phyloP scores from a whole-genome alignment of 192 early-diverging fungal genomes.

The Umbelopsis isabellina region DNA sequence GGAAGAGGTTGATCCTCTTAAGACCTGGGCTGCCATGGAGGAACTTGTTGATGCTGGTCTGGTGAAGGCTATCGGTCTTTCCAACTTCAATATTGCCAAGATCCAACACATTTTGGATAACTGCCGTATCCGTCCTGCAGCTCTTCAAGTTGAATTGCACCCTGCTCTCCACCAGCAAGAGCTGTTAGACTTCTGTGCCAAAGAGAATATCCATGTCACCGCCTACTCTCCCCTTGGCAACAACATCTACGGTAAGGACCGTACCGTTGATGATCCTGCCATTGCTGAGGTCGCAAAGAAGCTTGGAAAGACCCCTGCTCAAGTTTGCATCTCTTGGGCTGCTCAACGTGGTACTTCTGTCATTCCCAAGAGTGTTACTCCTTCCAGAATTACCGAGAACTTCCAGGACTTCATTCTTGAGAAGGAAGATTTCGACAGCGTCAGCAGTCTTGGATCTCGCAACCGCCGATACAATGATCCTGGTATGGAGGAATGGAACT shows the following conservation, averaged over 20 bases:
- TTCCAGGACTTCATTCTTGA: constrained; percentile 55
- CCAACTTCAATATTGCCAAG: constrained; percentile 61
- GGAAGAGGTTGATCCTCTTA: constrained; percentile 49
- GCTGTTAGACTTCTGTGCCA: constrained; percentile 74
- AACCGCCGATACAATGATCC: constrained; percentile 53
- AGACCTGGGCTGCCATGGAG: constrained; percentile 81
- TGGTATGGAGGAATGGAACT: constrained; percentile 33
- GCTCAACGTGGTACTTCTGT: constrained; percentile 74
- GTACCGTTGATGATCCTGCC: constrained; percentile 39
- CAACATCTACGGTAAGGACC: constrained; percentile 37
- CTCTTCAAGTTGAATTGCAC: constrained; percentile 86
- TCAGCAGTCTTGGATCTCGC: constrained; percentile 40
- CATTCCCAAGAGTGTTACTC: constrained; percentile 80
- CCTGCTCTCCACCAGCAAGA: constrained; percentile 72
- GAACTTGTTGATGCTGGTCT: constrained; percentile 61
- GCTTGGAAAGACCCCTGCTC: constrained; percentile 66
- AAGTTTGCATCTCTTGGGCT: constrained; percentile 78
- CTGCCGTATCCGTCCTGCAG: constrained; percentile 59
- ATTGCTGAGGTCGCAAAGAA: constrained; percentile 71
- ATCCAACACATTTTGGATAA: constrained; percentile 40
- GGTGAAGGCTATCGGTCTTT: constrained; percentile 61
- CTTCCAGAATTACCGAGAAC: constrained; percentile 63
- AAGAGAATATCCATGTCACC: constrained; percentile 73
- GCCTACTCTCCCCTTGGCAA: constrained; percentile 85
- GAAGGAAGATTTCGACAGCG: constrained; percentile 44